A percentile compares a stretch with the other conserved stretches of the same genome.
Evolutionary conservation across 352 stramenopile species (phyloP).

Genomic region (Pythium myriotylum): DNA sequence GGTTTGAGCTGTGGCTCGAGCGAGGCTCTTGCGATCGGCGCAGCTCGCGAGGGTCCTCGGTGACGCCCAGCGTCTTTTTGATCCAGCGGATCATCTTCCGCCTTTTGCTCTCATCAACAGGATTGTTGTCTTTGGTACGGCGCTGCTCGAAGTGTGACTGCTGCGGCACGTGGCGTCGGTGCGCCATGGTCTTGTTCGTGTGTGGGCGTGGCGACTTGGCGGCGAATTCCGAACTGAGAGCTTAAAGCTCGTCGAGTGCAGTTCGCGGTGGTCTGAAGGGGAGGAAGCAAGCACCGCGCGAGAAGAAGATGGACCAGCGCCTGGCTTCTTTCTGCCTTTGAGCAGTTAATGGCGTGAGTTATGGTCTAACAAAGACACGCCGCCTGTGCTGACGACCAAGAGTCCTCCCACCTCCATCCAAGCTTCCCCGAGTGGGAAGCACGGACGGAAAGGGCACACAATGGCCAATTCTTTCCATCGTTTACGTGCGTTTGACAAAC

Average conservation of each 20-base stretch:
- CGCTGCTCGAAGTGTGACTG: slow-evolving; percentile 16
- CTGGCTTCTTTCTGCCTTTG: slow-evolving; percentile 1
- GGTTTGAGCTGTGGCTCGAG: slow-evolving; percentile 3
- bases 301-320: background rate
- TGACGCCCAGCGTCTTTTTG: slow-evolving; percentile 30
- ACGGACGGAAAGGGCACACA: no score
- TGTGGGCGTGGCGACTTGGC: background rate
- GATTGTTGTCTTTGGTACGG: slow-evolving; percentile 10
- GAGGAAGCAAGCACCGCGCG: background rate
- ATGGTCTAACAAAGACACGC: background rate
- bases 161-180: background rate
- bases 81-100: slow-evolving; percentile 33
- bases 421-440: no score
- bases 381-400: background rate
- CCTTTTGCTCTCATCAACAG: slow-evolving; percentile 21
- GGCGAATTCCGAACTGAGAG: background rate
- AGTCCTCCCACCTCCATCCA: no score
- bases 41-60: slow-evolving; percentile 14
- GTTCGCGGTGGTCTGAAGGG: background rate
- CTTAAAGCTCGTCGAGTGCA: background rate
- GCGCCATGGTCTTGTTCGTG: background rate
- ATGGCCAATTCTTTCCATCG: background rate
- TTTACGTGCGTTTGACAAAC: background rate
- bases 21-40: background rate
- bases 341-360: background rate